Evolutionary conservation across 768 basidiomycete species (phyloP), one percentile per base, ranked within the genome.

Genomic region (Podaxis sp.): DNA sequence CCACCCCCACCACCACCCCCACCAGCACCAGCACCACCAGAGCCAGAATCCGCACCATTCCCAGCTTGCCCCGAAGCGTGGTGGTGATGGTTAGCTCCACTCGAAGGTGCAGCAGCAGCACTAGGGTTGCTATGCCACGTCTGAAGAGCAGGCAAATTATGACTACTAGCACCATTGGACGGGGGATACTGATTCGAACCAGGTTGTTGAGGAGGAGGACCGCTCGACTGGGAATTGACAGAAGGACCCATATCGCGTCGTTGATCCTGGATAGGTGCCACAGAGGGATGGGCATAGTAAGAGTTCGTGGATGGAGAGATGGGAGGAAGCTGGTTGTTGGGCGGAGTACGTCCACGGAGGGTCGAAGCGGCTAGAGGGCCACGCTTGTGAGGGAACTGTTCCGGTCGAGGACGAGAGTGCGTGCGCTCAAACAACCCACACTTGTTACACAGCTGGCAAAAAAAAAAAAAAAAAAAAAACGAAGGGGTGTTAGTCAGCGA

Each of bases 381-480:
- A 40, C 89, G 81, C 66, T 89, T 89, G 74, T 90, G 89, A 4
- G 89, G 89, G 71, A 91, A 91, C 66, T 90, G 89, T 63, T 90
- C 89, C 0, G 90, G 90, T 44, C 90, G 77, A 9, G 89, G 86
- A 14, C 88, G 82, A 13, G 88, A 89, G 71, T 91, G 90, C 0
- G 90, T 91, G 46, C 90, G 82, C 71, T 91, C 90, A 63, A 91
- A 91, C 3, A 91, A 73, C 14, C 90, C 90, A 66, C 90, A 91
- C 69, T 91, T 91, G 78, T 83, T 83, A 71, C 82, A 83, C 25
- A 83, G 74, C 80, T 82, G 4, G 14, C 21, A 2, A 23, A 21
- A 27, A 32, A n/a, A 28, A 50, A 54, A 58, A 23, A 28, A 50
- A 54, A 58, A 14, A 57, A 52, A n/a, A 27, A 32, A n/a, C 27